A percentile compares a stretch with the other conserved stretches of the same genome.
Evolutionary conservation across 495 filamentous ascomycete species (phyloP).

Genomic region (Penicillium nucicola): DNA sequence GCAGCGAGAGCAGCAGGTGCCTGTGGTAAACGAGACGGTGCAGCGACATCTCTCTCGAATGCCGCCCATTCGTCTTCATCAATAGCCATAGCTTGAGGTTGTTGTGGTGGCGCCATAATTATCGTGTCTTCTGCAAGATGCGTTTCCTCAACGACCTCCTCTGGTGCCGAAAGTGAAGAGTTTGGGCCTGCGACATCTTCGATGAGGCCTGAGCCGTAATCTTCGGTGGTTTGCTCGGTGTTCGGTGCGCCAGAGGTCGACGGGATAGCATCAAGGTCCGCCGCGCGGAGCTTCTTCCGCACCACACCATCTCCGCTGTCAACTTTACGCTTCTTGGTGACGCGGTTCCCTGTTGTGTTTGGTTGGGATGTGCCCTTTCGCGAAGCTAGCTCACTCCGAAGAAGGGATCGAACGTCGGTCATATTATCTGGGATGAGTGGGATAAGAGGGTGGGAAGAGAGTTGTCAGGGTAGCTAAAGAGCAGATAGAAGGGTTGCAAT

Average conservation of each 20-base stretch:
- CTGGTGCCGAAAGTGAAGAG: constrained; percentile 16
- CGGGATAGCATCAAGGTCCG: constrained; percentile 26
- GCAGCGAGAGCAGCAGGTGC: constrained; percentile 31
- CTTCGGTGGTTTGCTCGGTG: constrained; percentile 16
- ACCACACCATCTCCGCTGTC: constrained; percentile 42
- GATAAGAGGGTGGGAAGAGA: background rate
- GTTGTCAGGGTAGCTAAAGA: background rate
- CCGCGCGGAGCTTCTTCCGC: constrained; percentile 47
- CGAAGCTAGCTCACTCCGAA: constrained; percentile 75
- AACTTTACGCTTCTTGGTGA: constrained; percentile 59
- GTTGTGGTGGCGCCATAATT: constrained; percentile 10
- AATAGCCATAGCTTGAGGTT: constrained; percentile 33
- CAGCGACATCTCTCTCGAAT: constrained; percentile 81
- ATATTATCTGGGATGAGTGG: constrained; percentile 40
- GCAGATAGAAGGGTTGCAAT: background rate
- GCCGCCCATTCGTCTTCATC: constrained; percentile 89
- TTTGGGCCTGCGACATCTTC: constrained; percentile 31
- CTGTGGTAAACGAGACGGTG: constrained; percentile 39
- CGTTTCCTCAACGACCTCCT: constrained; percentile 9
- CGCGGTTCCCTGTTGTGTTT: constrained; percentile 37
- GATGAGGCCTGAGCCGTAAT: constrained; percentile 26
- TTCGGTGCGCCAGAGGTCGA: constrained; percentile 20
- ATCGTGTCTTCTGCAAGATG: constrained; percentile 13
- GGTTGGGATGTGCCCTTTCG: constrained; percentile 59
- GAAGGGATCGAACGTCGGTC: constrained; percentile 79